Evolutionary conservation across 2,329 filamentous ascomycete species (phyloP).

Genomic region (Xylariales sp.): DNA sequence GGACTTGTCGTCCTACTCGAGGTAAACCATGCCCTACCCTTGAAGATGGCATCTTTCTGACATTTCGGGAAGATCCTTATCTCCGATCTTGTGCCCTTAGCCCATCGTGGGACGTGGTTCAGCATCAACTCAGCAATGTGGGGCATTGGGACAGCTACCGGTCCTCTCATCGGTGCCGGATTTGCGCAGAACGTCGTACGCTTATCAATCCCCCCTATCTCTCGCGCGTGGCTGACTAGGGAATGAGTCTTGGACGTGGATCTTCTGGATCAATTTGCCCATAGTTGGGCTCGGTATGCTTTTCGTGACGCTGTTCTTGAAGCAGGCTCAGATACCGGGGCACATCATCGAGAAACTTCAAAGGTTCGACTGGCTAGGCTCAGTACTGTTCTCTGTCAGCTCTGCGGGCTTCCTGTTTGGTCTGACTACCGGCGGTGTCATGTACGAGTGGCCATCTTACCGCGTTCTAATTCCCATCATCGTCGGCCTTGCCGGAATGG

Average conservation of each 20-base stretch:
- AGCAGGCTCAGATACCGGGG: conserved; percentile 41
- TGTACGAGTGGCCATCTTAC: conserved; percentile 61
- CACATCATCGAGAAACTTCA: conserved; percentile 43
- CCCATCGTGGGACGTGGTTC: conserved; percentile 29
- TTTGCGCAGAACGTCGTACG: conserved; percentile 41
- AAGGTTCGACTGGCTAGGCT: conserved; percentile 61
- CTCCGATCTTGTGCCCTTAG: conserved; percentile 32
- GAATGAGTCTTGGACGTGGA: conserved; percentile 51
- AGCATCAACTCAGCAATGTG: conserved; percentile 21
- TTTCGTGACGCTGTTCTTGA: conserved; percentile 46
- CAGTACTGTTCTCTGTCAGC: conserved; percentile 52
- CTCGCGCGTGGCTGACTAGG: background rate
- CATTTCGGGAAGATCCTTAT: conserved; percentile 19
- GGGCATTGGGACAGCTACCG: conserved; percentile 50
- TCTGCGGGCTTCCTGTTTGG: conserved; percentile 15
- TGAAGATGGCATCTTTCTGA: background rate
- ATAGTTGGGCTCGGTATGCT: conserved; percentile 45
- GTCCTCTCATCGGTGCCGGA: conserved; percentile 48
- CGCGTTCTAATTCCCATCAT: conserved; percentile 57
- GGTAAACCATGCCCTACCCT: conserved; percentile 8
- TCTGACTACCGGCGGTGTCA: conserved; percentile 62
- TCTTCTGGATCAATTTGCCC: conserved; percentile 62
- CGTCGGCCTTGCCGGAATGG: conserved; percentile 47
- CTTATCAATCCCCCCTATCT: background rate
- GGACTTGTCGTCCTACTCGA: conserved; percentile 37